phyloP scores from a whole-genome alignment of 2,329 filamentous ascomycete genomes.

The Sporothrix mexicana region DNA sequence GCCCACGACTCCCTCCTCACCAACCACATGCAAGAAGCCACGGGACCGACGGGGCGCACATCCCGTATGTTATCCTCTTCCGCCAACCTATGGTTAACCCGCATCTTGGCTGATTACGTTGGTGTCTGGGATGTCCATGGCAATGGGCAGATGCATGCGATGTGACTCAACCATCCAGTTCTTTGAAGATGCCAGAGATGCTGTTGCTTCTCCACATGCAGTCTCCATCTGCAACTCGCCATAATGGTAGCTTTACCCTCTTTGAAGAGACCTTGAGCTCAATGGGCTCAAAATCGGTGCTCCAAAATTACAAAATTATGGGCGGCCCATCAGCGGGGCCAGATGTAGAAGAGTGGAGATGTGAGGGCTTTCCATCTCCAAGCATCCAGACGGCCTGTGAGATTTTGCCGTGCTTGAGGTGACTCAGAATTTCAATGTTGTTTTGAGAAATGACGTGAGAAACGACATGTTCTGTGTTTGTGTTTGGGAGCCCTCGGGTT shows the following conservation, averaged over 20 bases:
- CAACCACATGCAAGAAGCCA: constrained; percentile 15
- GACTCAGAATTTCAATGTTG: constrained; percentile 4
- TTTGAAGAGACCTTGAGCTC: too few relatives aligned
- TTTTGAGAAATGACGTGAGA: neutral
- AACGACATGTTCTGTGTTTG: neutral
- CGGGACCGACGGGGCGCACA: too few relatives aligned
- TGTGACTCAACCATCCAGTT: constrained; percentile 8
- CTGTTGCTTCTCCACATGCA: neutral
- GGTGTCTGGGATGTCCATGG: neutral
- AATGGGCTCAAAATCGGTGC: too few relatives aligned
- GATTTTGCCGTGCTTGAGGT: constrained; percentile 5
- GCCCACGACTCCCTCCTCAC: neutral
- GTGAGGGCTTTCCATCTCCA: neutral
- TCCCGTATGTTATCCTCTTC: neutral
- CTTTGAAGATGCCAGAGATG: neutral
- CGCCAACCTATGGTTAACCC: neutral
- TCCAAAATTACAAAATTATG: too few relatives aligned
- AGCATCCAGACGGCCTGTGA: neutral
- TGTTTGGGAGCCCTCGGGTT: neutral
- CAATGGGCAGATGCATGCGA: neutral
- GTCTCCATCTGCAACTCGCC: constrained; percentile 2
- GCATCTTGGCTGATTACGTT: neutral
- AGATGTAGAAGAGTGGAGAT: neutral
- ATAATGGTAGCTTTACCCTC: neutral
- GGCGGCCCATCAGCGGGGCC: too few relatives aligned